Percentiles rank a stretch among this genome's conserved stretches.
These are phyloP conservation scores for Candida buenavistaensis DNA, from an alignment of 1,139 yeast species.

Conservation along the genomic window DNA sequence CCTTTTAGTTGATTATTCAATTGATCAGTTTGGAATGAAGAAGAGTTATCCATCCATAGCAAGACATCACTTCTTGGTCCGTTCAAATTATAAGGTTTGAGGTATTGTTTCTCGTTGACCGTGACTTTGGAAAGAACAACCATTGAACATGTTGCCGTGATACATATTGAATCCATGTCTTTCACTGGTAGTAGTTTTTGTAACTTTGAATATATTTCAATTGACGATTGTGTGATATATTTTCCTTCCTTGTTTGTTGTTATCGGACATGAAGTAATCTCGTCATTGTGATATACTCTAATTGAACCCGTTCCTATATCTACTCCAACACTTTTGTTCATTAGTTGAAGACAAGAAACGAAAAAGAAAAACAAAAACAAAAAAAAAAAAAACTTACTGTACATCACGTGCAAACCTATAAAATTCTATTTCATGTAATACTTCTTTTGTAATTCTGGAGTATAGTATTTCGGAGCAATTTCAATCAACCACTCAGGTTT, in stretches of 20 bases:
- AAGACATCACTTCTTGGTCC: constrained; percentile 40
- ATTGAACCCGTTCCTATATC: constrained; percentile 59
- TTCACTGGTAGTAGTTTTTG: constrained; percentile 10
- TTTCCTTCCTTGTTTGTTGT: constrained; percentile 12
- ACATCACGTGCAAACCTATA: too few relatives aligned
- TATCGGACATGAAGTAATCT: constrained; percentile 8
- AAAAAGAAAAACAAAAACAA: too few relatives aligned
- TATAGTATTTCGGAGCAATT: constrained; percentile 82
- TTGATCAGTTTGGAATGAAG: constrained; percentile 30
- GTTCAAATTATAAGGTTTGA: constrained; percentile 24
- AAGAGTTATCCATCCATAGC: constrained; percentile 62
- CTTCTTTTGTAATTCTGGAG: not conserved
- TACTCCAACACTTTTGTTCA: constrained; percentile 51
- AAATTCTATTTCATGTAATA: not conserved
- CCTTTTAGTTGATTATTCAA: constrained; percentile 25
- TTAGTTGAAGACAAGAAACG: too few relatives aligned
- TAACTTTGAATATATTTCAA: constrained; percentile 29
- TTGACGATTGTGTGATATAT: constrained; percentile 43
- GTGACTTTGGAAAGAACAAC: constrained; percentile 32
- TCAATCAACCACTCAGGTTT: constrained; percentile 92
- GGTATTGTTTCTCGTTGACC: constrained; percentile 14
- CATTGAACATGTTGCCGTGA: constrained; percentile 58
- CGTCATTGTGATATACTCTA: constrained; percentile 20
- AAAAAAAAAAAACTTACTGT: not conserved
- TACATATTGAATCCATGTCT: constrained; percentile 17